Percentiles rank a stretch among this genome's conserved stretches.
These are phyloP conservation scores for Colletotrichum godetiae DNA, from an alignment of 2,329 filamentous ascomycete species.

Conservation along the genomic window DNA sequence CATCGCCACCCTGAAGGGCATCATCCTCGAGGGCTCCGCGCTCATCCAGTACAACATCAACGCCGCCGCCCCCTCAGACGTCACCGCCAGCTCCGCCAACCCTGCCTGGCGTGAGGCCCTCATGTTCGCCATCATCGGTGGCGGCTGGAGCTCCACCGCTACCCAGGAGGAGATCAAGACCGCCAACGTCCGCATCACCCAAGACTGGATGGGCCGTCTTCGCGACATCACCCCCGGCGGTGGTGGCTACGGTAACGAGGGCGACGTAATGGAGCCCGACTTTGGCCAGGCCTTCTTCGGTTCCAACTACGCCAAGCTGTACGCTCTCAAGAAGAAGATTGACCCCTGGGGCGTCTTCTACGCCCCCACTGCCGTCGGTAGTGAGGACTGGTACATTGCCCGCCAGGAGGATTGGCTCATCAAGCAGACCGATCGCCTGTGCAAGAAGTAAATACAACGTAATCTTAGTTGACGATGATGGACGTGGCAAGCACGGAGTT, in stretches of 20 bases:
- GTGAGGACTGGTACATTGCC: conserved; percentile 41
- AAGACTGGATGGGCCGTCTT: conserved; percentile 45
- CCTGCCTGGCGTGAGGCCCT: conserved; percentile 59
- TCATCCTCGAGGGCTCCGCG: conserved; percentile 37
- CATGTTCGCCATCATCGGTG: conserved; percentile 46
- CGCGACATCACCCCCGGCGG: conserved; percentile 40
- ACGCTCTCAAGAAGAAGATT: conserved; percentile 44
- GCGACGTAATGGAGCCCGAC: conserved; percentile 45
- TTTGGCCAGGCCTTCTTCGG: conserved; percentile 46
- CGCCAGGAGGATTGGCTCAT: conserved; percentile 35
- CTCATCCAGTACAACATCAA: conserved; percentile 37
- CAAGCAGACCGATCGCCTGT: conserved; percentile 28
- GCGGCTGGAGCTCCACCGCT: conserved; percentile 20
- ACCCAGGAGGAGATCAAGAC: conserved; percentile 28
- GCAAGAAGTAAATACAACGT: conserved; percentile 17
- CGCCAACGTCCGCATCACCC: conserved; percentile 44
- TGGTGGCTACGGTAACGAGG: conserved; percentile 46
- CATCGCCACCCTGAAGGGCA: conserved; percentile 43
- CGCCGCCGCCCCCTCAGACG: conserved; percentile 33
- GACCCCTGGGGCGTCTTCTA: conserved; percentile 46
- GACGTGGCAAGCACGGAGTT: neutral
- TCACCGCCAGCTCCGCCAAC: conserved; percentile 49
- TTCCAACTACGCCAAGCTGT: conserved; percentile 41
- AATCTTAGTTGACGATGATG: neutral
- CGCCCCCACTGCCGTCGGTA: conserved; percentile 42